Base-by-base conservation (phyloP, 1,139 yeast species). In the Pichia sp. region DNA sequence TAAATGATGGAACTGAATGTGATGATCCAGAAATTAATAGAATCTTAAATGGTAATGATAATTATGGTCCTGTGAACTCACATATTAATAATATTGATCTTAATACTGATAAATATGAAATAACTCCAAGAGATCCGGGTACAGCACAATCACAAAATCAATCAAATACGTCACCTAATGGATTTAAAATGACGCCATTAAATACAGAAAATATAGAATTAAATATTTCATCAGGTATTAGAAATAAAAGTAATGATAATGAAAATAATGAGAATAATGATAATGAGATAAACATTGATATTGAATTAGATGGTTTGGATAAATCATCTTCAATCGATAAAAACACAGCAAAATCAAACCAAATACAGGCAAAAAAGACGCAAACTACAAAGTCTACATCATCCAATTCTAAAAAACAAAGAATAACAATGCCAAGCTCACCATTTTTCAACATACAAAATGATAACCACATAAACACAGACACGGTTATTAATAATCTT, bases 51-150 rank as follows among this genome's bases (percentile, higher is more conserved):
- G 25, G 41, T 19, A 19, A 10, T 19, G 19, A 10, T 36, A 36
- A 14, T 19, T 19, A 5, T 19, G 41, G 22, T 34, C 38, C 5
- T 34, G 22, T 34, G 9, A n/a, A 34, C 13, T 13, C 7, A 34
- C 38, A 34, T 4, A 19, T 19, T 34, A 34, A 34, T 34, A n/a
- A 34, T n/a, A n/a, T 34, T 19, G 43, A 18, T 11, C 10, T 18
- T 13, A 11, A 11, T 25, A 44, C 39, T 0, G 52, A 54, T 16
- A 56, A 55, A 34, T 67, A 65, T 43, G 66, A 62, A 19, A 57
- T 57, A 4, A 64, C 68, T 0, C 69, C 70, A 27, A 59, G 57
- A 45, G 68, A 65, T 50, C 60, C 60, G 1, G 67, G 62, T 36
- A 61, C 67, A 4, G 61, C 55, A 9, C 60, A 59, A 45, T 60